These are phyloP conservation scores for Coniosporium tulheliwenetii DNA, from an alignment of 2,329 filamentous ascomycete genomes.

Conservation along the genomic window DNA sequence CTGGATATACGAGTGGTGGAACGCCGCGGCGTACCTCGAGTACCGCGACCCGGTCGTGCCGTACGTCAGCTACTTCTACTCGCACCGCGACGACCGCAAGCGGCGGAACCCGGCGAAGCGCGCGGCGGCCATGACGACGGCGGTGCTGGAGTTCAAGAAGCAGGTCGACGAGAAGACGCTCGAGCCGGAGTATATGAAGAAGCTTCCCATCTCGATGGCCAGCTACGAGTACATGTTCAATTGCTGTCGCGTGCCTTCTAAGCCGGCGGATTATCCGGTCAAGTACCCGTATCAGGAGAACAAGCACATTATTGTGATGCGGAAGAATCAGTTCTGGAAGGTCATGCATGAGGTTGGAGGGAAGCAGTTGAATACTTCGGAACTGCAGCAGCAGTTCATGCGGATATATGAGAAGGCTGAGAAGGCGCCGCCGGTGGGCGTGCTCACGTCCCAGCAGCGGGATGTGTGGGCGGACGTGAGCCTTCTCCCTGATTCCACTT, in stretches of 20 bases:
- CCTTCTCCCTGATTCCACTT: slow-evolving; percentile 1
- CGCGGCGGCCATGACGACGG: slow-evolving; percentile 76
- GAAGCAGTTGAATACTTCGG: slow-evolving; percentile 70
- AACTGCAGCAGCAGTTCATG: slow-evolving; percentile 81
- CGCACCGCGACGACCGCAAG: slow-evolving; percentile 81
- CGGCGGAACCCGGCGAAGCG: slow-evolving; percentile 82
- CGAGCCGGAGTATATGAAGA: slow-evolving; percentile 98
- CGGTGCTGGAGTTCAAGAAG: slow-evolving; percentile 84
- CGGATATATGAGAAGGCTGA: slow-evolving; percentile 68
- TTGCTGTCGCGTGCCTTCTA: slow-evolving; percentile 67
- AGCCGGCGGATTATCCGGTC: slow-evolving; percentile 64
- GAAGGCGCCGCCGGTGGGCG: slow-evolving; percentile 59
- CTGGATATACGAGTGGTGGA: slow-evolving; percentile 98
- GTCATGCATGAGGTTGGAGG: slow-evolving; percentile 67
- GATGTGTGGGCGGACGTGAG: slow-evolving; percentile 73
- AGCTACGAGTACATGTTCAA: slow-evolving; percentile 99
- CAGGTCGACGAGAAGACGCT: slow-evolving; percentile 69
- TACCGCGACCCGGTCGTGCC: slow-evolving; percentile 95
- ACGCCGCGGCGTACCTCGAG: slow-evolving; percentile 76
- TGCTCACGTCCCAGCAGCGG: slow-evolving; percentile 81
- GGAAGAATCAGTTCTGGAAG: slow-evolving; percentile 98
- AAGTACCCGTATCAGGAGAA: slow-evolving; percentile 64
- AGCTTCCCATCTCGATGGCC: slow-evolving; percentile 93
- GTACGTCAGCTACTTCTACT: slow-evolving; percentile 99
- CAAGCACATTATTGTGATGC: slow-evolving; percentile 76